phyloP scores from a whole-genome alignment of 305 asterid genomes.

The Fraxinus xanthoxyloides region DNA sequence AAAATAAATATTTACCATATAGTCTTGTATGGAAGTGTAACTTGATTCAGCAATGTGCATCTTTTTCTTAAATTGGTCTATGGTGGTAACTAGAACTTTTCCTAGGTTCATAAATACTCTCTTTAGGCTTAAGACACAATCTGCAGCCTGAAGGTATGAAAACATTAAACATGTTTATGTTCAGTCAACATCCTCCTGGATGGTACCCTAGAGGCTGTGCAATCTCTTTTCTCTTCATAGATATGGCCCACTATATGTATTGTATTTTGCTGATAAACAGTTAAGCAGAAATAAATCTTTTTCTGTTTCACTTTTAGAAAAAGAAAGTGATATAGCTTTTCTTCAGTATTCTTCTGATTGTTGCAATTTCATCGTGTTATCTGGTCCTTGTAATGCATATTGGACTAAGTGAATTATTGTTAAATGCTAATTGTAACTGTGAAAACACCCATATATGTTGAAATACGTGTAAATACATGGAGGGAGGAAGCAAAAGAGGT shows the following conservation, averaged over 20 bases:
- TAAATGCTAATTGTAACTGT: not conserved
- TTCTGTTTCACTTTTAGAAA: not conserved
- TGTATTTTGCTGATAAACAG: not conserved
- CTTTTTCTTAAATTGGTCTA: not conserved
- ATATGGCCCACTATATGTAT: not conserved
- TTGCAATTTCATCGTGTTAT: not conserved
- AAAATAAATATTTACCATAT: not conserved
- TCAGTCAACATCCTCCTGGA: not conserved
- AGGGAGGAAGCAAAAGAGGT: not conserved
- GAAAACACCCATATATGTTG: not conserved
- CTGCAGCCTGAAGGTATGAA: not conserved
- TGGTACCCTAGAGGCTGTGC: not conserved
- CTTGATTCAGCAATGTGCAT: not conserved
- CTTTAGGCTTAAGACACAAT: not conserved
- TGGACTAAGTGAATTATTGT: not conserved
- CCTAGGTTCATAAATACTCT: not conserved
- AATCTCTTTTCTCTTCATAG: not conserved
- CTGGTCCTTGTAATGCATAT: not conserved
- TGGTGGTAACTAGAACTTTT: not conserved
- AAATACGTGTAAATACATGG: not conserved
- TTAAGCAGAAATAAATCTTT: not conserved
- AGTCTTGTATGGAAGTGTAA: not conserved
- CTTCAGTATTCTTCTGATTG: not conserved
- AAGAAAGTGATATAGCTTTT: not conserved
- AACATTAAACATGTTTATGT: not conserved